Evolutionary conservation across 2,329 filamentous ascomycete species (phyloP), one percentile per base, ranked within the genome.

Genomic region (Macroventuria anomochaeta): DNA sequence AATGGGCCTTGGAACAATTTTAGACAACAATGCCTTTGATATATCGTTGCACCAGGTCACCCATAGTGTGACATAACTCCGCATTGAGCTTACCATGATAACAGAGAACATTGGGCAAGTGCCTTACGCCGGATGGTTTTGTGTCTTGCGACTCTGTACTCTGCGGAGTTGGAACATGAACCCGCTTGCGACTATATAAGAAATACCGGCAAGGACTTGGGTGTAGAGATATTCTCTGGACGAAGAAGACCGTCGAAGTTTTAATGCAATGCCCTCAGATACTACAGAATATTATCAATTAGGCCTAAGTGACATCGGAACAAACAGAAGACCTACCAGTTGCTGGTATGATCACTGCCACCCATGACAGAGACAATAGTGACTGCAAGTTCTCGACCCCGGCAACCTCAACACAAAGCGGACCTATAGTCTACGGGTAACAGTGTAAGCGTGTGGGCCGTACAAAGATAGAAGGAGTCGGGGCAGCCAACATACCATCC

Each of bases 241-340:
- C 58, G 61, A 32, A 37, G 32, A n/a, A 46, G 69, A 59, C 5
- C 69, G 64, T 18, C 75, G 63, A 3, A 78, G 58, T 39, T 77
- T 71, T n/a, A 79, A 62, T 11, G 73, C 77, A 36, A 79, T 76
- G 6, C 74, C 74, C 54, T 79, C 75, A 3, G 75, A 65, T 13
- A 57, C 56, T 55, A 21, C 1, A 13, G 12, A 15, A 8, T 15
- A 21, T 12, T 26, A 8, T 52, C 17, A 28, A 25, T 12, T 43
- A 11, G 40, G 25, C 25, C 32, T 40, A 7, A 20, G 13, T 26
- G 29, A 46, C 7, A n/a, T 15, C 13, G 26, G 13, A 43, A 4
- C 40, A 18, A 31, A 40, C 17, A 6, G 23, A 18, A 38, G 36
- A 61, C 67, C 37, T 62, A 75, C 71, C 75, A 7, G 71, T 71